Base-by-base conservation (phyloP, 192 early-diverging fungal genomes). In the Spizellomyces punctatus region DNA sequence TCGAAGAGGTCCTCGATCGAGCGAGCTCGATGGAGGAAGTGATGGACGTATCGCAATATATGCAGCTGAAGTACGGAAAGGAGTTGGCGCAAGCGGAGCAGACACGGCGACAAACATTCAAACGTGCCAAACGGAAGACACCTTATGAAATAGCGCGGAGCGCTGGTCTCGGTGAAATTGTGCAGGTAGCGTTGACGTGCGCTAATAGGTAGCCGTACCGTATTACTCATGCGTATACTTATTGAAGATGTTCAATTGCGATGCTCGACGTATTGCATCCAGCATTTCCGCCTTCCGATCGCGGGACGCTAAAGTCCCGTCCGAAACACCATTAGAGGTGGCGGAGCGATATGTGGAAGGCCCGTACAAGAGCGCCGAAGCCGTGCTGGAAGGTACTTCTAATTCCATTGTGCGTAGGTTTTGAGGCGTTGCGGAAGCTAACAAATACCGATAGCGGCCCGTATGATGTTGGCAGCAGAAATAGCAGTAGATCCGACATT, bases 401-500 rank as follows among this genome's bases (percentile, higher is more conserved):
- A 42, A 36, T 36, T 36, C 27, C 3, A 36, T 36, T 36, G 27
- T 36, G 27, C 27, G 0, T 36, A 36, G 27, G 10, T 17, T 22
- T 41, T 61, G 2, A 19, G 21, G 19, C 1, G 19, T 68, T 36
- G 27, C 27, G 27, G 27, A 36, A 36, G 27, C 27, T 36, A 0
- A 36, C 27, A 36, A 36, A 36, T 36, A 36, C 3, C 27, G 27
- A 36, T 36, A 36, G 93, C 88, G 46, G 91, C 91, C 5, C 83
- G 85, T 58, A 80, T 75, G 16, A 88, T 94, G 78, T 79, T 93
- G 36, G 86, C 92, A 0, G 86, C 90, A 41, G 88, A 92, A 71
- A 85, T 99, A 27, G 89, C 90, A 2, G 81, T 83, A 7, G 92
- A 96, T 73, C 95, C 95, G 14, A 89, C 41, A 16, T 72, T 98